Evolutionary conservation across 345 rosid species (phyloP).

Genomic region (Pelargonium nanum): DNA sequence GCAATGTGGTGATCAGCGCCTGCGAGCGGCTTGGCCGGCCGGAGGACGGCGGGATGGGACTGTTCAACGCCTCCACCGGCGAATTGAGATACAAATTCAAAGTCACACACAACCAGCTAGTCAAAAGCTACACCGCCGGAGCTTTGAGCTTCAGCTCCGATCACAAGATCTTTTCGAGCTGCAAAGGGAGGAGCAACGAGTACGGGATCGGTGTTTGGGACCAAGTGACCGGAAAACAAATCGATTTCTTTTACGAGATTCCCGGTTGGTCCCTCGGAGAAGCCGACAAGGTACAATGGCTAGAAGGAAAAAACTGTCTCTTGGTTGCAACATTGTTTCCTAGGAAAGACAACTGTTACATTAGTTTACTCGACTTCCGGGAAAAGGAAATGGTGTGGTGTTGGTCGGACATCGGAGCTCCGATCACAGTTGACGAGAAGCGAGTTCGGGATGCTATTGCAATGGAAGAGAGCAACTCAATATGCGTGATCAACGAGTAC

Average conservation of each 20-base stretch:
- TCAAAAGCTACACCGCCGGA: conserved; percentile 81
- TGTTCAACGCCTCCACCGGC: conserved; percentile 62
- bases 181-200: conserved; percentile 89
- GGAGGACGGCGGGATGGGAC: conserved; percentile 93
- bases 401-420: conserved; percentile 45
- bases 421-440: conserved; percentile 53
- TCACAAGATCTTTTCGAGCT: conserved; percentile 60
- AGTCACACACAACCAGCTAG: conserved; percentile 56
- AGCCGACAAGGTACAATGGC: conserved; percentile 87
- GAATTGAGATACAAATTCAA: conserved; percentile 67
- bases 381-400: conserved; percentile 54
- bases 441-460: conserved; percentile 90
- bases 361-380: conserved; percentile 81
- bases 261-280: conserved; percentile 91
- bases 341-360: conserved; percentile 88
- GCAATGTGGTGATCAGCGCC: conserved; percentile 52
- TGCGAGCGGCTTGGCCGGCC: conserved; percentile 63
- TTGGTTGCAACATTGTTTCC: conserved; percentile 92
- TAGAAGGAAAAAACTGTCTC: conserved; percentile 58
- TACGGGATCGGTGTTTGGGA: conserved; percentile 98
- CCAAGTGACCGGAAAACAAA: conserved; percentile 68
- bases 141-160: conserved; percentile 63
- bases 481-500: conserved; percentile 87
- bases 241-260: conserved; percentile 77
- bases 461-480: conserved; percentile 58